phyloP scores from a whole-genome alignment of 2,329 filamentous ascomycete genomes.

The Cordyceps farinosa region DNA sequence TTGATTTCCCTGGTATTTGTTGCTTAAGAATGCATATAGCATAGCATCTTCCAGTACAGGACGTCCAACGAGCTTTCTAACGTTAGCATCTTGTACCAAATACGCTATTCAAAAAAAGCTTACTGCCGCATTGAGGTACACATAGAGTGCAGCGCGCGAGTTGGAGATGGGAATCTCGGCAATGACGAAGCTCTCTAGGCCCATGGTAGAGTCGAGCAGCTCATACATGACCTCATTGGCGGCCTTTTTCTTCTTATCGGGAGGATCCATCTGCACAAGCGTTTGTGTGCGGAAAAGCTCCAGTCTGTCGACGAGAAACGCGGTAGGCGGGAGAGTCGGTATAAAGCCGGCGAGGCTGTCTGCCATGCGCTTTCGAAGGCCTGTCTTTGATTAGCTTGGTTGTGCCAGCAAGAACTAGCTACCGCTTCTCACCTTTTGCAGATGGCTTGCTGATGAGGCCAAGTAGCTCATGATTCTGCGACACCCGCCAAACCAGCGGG shows the following conservation, averaged over 20 bases:
- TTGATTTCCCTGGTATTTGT: slow-evolving; percentile 80
- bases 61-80: slow-evolving; percentile 68
- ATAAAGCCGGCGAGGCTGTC: slow-evolving; percentile 52
- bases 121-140: slow-evolving; percentile 80
- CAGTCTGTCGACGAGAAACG: slow-evolving; percentile 50
- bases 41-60: slow-evolving; percentile 78
- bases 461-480: slow-evolving; percentile 57
- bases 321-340: slow-evolving; percentile 53
- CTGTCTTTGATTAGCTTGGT: slow-evolving; percentile 29
- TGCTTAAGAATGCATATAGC: slow-evolving; percentile 76
- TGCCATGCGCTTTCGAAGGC: slow-evolving; percentile 46
- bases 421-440: slow-evolving; percentile 45
- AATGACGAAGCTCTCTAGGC: slow-evolving; percentile 51
- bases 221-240: slow-evolving; percentile 52
- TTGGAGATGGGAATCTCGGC: slow-evolving; percentile 68
- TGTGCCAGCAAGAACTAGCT: neutral
- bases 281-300: slow-evolving; percentile 57
- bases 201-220: slow-evolving; percentile 54
- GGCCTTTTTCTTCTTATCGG: slow-evolving; percentile 49
- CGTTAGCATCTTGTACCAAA: no score
- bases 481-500: slow-evolving; percentile 58
- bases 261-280: slow-evolving; percentile 52
- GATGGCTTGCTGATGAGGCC: slow-evolving; percentile 49
- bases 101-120: slow-evolving; percentile 26
- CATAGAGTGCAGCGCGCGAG: slow-evolving; percentile 76